These are phyloP conservation scores for Pharus latifolius DNA, from an alignment of 176 grass and related monocot species.

Conservation along the genomic window DNA sequence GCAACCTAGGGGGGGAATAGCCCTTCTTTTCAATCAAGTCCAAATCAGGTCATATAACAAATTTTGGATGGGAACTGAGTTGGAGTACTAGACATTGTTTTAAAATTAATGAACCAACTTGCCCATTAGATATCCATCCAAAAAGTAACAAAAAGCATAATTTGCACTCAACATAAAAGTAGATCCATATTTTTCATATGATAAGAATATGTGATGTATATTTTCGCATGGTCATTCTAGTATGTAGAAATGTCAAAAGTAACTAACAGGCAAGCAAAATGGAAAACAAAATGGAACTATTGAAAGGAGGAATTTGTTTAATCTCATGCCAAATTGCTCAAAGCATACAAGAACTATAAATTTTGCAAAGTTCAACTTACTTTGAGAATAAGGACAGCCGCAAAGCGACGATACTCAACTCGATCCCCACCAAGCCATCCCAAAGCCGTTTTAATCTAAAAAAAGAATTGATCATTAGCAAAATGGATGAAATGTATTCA, in stretches of 20 bases:
- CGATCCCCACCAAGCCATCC: slow-evolving; percentile 79
- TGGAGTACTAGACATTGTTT: too few relatives aligned
- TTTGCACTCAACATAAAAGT: too few relatives aligned
- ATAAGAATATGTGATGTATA: not conserved
- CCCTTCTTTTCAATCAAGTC: too few relatives aligned
- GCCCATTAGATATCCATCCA: too few relatives aligned
- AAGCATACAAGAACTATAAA: slow-evolving; percentile 5
- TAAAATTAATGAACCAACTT: too few relatives aligned
- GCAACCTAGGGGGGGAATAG: too few relatives aligned
- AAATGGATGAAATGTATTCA: slow-evolving; percentile 5
- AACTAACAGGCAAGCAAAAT: not conserved
- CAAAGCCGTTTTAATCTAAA: slow-evolving; percentile 90
- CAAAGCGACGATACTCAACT: slow-evolving; percentile 93
- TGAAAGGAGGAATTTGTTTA: not conserved
- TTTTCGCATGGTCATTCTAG: not conserved
- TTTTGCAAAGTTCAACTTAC: slow-evolving; percentile 36
- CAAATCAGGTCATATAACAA: too few relatives aligned
- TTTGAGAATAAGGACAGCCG: slow-evolving; percentile 98
- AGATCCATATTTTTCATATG: too few relatives aligned
- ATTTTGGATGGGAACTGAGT: too few relatives aligned
- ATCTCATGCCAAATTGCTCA: not conserved
- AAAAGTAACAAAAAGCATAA: too few relatives aligned
- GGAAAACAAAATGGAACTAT: not conserved
- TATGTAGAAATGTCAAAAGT: not conserved
- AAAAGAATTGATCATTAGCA: not conserved